These are phyloP conservation scores for Anthostomella pinea DNA, from an alignment of 2,329 filamentous ascomycete species.

Conservation along the genomic window DNA sequence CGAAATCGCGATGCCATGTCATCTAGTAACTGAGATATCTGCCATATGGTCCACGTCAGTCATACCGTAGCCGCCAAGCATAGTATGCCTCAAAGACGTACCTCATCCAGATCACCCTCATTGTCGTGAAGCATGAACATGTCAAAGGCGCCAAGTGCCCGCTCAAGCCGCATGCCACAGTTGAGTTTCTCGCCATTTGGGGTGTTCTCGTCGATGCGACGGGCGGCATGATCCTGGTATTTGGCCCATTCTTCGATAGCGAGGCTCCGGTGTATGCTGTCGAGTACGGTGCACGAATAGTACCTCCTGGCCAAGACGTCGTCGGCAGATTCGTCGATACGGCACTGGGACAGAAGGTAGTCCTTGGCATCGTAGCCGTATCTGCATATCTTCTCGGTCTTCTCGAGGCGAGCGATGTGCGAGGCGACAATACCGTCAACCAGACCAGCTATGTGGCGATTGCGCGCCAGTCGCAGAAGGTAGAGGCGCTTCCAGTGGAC, in stretches of 20 bases:
- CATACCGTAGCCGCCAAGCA: neutral
- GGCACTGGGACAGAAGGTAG: constrained; percentile 66
- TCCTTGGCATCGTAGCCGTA: constrained; percentile 89
- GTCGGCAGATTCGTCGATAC: constrained; percentile 55
- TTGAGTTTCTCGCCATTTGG: constrained; percentile 38
- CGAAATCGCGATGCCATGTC: constrained; percentile 57
- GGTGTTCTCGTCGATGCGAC: constrained; percentile 18
- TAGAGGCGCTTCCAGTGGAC: constrained; percentile 76
- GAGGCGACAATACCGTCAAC: constrained; percentile 69
- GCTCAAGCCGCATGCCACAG: constrained; percentile 60
- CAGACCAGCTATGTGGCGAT: constrained; percentile 48
- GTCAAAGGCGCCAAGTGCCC: constrained; percentile 78
- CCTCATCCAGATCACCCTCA: constrained; percentile 71
- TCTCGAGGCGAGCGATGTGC: constrained; percentile 66
- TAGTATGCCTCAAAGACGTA: constrained; percentile 32
- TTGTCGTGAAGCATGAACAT: constrained; percentile 79
- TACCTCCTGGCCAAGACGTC: constrained; percentile 71
- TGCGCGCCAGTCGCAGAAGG: constrained; percentile 50
- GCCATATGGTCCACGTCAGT: neutral
- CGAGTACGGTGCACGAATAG: constrained; percentile 71
- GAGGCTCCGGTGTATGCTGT: constrained; percentile 75
- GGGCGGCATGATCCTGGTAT: constrained; percentile 39
- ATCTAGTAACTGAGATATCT: constrained; percentile 67
- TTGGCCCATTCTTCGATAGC: constrained; percentile 76
- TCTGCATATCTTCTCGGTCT: constrained; percentile 67